Conservation (phyloP, 129 eudicot genomes). For the Lactuca sativa region DNA sequence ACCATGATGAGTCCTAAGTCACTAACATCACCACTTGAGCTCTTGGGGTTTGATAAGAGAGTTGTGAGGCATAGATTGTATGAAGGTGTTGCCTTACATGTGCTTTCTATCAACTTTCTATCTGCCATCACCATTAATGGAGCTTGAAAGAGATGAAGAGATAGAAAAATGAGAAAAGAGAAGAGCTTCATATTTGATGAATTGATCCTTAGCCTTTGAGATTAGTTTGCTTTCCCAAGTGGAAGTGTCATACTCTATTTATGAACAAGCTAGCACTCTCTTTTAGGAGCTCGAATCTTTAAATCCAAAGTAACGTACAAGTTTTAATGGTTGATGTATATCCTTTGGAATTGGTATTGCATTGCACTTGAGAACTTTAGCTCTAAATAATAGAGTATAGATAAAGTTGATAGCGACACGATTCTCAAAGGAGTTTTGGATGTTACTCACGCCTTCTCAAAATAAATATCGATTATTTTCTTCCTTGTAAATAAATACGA, state of each 20-base stretch:
- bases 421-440: neutral
- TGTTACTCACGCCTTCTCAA: neutral
- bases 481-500: neutral
- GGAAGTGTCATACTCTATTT: constrained; percentile 29
- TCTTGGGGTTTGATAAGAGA: constrained; percentile 42
- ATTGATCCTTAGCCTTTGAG: constrained; percentile 23
- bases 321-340: constrained; percentile 11
- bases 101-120: constrained; percentile 38
- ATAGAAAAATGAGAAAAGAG: constrained; percentile 17
- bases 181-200: constrained; percentile 19
- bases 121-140: constrained; percentile 24
- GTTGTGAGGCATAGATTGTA: constrained; percentile 46
- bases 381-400: neutral
- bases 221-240: constrained; percentile 19
- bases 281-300: constrained; percentile 11
- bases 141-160: constrained; percentile 23
- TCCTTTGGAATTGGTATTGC: neutral
- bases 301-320: neutral
- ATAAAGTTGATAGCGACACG: constrained; percentile 6
- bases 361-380: neutral
- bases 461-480: neutral
- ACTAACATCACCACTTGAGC: constrained; percentile 44
- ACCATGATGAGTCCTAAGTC: constrained; percentile 53
- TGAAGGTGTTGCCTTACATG: constrained; percentile 54
- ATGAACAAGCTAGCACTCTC: constrained; percentile 4